Conservation (phyloP, 2,329 filamentous ascomycete genomes). For the Pyricularia sp. region DNA sequence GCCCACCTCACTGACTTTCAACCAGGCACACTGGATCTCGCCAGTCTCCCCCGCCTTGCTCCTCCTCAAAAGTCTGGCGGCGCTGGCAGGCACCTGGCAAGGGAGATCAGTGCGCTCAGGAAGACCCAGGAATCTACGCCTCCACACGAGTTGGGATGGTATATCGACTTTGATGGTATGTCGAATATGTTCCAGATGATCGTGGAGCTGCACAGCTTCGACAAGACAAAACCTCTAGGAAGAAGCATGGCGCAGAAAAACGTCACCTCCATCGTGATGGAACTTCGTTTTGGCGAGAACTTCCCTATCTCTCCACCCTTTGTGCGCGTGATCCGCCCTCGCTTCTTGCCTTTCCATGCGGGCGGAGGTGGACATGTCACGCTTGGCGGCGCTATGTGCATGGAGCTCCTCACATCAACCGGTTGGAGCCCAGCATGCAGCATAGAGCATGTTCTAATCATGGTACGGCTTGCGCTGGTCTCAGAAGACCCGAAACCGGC, state of each 20-base stretch:
- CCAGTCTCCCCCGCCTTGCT: conserved; percentile 53
- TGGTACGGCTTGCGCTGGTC: conserved; percentile 69
- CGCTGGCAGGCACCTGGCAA: conserved; percentile 54
- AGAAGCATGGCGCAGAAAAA: conserved; percentile 59
- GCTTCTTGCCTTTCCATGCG: conserved; percentile 59
- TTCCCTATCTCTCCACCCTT: conserved; percentile 78
- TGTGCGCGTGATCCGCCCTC: conserved; percentile 71
- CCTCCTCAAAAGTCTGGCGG: conserved; percentile 56
- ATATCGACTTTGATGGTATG: conserved; percentile 58
- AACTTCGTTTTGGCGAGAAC: conserved; percentile 68
- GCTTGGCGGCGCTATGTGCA: conserved; percentile 70
- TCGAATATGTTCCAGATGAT: conserved; percentile 86
- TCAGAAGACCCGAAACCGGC: conserved; percentile 62
- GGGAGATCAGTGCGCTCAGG: conserved; percentile 55
- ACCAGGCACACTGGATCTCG: conserved; percentile 56
- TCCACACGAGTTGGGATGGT: conserved; percentile 69
- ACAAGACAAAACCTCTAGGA: conserved; percentile 56
- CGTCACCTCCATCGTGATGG: conserved; percentile 63
- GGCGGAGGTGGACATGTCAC: conserved; percentile 87
- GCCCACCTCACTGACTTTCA: conserved; percentile 39
- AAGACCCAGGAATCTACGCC: conserved; percentile 53
- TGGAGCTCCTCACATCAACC: conserved; percentile 74
- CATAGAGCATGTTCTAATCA: conserved; percentile 72
- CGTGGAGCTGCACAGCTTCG: conserved; percentile 79
- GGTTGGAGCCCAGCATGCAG: conserved; percentile 69